These are phyloP conservation scores for Lanmaoa rubissima DNA, from an alignment of 768 basidiomycete species.

Conservation along the genomic window DNA sequence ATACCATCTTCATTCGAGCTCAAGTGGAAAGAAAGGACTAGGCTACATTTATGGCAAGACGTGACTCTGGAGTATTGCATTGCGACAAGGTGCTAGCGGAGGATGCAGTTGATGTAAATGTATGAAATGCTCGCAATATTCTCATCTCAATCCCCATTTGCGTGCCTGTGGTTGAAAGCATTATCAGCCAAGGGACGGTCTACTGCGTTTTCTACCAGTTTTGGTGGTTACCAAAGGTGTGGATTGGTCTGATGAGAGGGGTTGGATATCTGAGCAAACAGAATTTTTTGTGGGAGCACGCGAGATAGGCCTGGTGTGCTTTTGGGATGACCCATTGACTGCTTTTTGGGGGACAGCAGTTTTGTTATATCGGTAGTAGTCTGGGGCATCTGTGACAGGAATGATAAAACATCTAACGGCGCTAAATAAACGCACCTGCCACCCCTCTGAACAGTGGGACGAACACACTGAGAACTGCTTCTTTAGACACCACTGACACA, in stretches of 20 bases:
- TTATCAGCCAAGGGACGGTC: conserved; percentile 29
- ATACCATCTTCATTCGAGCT: conserved; percentile 23
- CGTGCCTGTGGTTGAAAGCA: conserved; percentile 14
- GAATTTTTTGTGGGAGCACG: conserved; percentile 23
- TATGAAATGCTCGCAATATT: conserved; percentile 28
- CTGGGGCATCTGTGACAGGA: conserved; percentile 15
- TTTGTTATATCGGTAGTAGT: conserved; percentile 23
- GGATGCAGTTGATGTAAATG: conserved; percentile 28
- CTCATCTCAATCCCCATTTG: conserved; percentile 15
- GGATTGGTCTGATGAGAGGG: conserved; percentile 12
- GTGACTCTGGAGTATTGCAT: conserved; percentile 22
- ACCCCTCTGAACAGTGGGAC: conserved; percentile 58
- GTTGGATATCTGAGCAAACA: conserved; percentile 11
- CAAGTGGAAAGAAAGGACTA: conserved; percentile 19
- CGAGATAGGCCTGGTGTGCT: conserved; percentile 8
- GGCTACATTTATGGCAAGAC: conserved; percentile 30
- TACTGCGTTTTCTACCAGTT: conserved; percentile 33
- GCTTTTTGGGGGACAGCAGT: conserved; percentile 6
- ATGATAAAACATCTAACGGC: conserved; percentile 2
- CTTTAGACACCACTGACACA: conserved; percentile 39
- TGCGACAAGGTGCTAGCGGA: conserved; percentile 26
- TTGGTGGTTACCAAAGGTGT: conserved; percentile 18
- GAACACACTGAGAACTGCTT: conserved; percentile 59
- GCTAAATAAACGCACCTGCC: conserved; percentile 38
- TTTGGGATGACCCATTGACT: conserved; percentile 15